Percentiles rank a stretch among this genome's conserved stretches.
phyloP scores from a whole-genome alignment of 1,284 basidiomycete genomes.

The Irpex sp. region DNA sequence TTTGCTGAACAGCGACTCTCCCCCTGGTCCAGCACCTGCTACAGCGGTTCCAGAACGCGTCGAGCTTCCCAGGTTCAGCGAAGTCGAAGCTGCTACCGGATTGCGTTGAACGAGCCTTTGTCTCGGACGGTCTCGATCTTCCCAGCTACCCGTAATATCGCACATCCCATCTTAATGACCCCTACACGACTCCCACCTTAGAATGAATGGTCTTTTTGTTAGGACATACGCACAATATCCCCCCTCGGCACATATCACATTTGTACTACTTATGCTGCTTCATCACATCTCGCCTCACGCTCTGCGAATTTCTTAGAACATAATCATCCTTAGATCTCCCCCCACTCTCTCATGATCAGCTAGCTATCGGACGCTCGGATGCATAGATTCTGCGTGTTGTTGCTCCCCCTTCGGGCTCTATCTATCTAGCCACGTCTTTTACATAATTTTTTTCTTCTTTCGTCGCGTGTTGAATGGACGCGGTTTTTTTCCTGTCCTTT shows the following conservation, averaged over 20 bases:
- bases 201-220: neutral
- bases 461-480: neutral
- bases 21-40: slow-evolving; percentile 15
- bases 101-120: slow-evolving; percentile 10
- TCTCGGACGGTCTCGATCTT: neutral
- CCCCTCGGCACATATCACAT: neutral
- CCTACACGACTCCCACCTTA: neutral
- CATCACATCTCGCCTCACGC: neutral
- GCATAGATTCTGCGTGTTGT: neutral
- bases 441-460: neutral
- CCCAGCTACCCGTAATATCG: neutral
- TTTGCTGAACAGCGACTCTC: slow-evolving; percentile 19
- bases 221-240: neutral
- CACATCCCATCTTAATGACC: neutral
- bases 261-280: slow-evolving; percentile 6
- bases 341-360: neutral
- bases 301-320: slow-evolving; percentile 2
- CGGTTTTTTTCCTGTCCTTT: neutral
- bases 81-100: slow-evolving; percentile 53
- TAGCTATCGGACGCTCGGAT: slow-evolving; percentile 6
- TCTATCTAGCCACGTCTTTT: slow-evolving; percentile 8
- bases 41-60: slow-evolving; percentile 25
- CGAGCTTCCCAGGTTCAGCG: slow-evolving; percentile 57
- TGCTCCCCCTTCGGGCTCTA: neutral
- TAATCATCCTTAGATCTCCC: slow-evolving; percentile 2